A percentile compares a stretch with the other conserved stretches of the same genome.
Conservation (phyloP, 108 stramenopile genomes). For the Skeletonema potamos region DNA sequence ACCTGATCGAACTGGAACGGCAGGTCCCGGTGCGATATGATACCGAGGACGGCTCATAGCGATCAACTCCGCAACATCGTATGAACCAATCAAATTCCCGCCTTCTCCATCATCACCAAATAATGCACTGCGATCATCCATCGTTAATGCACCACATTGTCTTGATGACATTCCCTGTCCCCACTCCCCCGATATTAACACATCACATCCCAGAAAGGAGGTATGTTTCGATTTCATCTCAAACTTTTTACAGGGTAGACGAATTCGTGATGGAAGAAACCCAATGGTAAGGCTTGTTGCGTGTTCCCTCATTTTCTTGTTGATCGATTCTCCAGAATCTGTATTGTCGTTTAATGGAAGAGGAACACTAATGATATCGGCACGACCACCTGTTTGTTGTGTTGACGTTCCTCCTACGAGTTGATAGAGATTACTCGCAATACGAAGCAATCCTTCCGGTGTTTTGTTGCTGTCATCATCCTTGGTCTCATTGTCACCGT, state of each 20-base stretch:
- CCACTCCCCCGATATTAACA: slow-evolving; percentile 74
- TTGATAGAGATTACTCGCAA: slow-evolving; percentile 41
- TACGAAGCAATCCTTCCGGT: slow-evolving; percentile 28
- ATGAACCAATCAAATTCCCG: slow-evolving; percentile 37
- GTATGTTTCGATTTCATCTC: slow-evolving; percentile 49
- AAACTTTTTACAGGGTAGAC: slow-evolving; percentile 33
- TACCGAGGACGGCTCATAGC: slow-evolving; percentile 69
- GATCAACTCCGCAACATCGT: slow-evolving; percentile 79
- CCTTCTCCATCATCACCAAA: neutral
- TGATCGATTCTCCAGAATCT: neutral
- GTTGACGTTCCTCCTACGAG: slow-evolving; percentile 20
- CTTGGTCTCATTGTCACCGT: neutral
- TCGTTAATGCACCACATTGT: slow-evolving; percentile 19
- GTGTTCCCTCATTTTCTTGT: neutral
- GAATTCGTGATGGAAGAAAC: slow-evolving; percentile 27
- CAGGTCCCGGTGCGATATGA: slow-evolving; percentile 57
- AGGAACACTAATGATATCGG: slow-evolving; percentile 37
- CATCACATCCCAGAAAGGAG: slow-evolving; percentile 69
- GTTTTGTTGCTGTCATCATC: neutral
- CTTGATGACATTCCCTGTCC: slow-evolving; percentile 83
- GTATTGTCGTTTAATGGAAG: slow-evolving; percentile 10
- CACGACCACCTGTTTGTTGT: neutral
- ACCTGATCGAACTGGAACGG: neutral
- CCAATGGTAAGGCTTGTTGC: slow-evolving; percentile 25
- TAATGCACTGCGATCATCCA: slow-evolving; percentile 24